Conservation (phyloP, 73 alveolate species). For the Paramecium primaurelia region DNA sequence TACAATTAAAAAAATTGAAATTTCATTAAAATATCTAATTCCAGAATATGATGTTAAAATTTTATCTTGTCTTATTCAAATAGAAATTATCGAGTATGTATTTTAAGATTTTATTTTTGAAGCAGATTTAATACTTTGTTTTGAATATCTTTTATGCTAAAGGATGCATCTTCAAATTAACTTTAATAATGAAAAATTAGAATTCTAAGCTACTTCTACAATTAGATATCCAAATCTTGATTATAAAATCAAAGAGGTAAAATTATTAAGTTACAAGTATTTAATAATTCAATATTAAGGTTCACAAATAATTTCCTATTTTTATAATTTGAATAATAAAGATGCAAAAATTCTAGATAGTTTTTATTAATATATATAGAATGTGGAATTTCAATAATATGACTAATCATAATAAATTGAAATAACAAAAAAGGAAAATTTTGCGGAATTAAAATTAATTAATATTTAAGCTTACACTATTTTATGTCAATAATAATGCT, state of each 20-base stretch:
- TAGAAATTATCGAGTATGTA: not conserved
- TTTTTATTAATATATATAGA: not conserved
- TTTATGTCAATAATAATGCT: not conserved
- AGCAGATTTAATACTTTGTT: not conserved
- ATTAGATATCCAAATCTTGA: not conserved
- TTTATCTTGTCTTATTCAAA: not conserved
- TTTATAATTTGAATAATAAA: too few species aligned
- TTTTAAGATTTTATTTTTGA: not conserved
- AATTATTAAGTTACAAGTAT: not conserved
- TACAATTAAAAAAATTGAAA: too few species aligned
- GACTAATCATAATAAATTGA: not conserved
- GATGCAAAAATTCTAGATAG: not conserved
- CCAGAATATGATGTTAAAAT: not conserved
- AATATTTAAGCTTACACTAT: not conserved
- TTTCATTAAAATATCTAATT: too few species aligned
- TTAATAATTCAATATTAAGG: not conserved
- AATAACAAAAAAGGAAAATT: not conserved
- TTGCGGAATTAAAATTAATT: not conserved
- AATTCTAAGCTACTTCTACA: too few species aligned
- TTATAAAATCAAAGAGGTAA: not conserved
- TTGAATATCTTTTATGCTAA: not conserved
- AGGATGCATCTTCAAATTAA: not conserved
- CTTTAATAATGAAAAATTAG: too few species aligned
- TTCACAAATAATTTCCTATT: too few species aligned
- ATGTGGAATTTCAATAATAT: not conserved